Conservation (phyloP, 2,329 filamentous ascomycete species). For the Cercospora berteroae region DNA sequence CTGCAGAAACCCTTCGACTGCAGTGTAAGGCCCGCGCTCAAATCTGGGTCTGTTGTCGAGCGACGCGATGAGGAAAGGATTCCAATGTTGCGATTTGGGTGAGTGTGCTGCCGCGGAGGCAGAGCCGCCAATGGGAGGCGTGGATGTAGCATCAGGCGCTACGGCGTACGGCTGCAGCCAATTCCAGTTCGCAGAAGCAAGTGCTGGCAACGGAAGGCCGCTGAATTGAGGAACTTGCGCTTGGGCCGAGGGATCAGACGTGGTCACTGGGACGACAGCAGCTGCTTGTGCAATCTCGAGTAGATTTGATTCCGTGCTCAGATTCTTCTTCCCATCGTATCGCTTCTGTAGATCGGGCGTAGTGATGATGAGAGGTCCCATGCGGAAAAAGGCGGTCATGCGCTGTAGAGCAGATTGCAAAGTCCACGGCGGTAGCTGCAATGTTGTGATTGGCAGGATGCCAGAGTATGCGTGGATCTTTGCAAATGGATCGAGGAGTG, state of each 20-base stretch:
- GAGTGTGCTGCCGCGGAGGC: neutral
- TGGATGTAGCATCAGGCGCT: neutral
- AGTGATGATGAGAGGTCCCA: slow-evolving; percentile 9
- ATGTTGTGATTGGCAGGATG: slow-evolving; percentile 10
- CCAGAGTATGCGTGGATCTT: slow-evolving; percentile 11
- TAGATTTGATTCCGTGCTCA: neutral
- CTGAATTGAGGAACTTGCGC: neutral
- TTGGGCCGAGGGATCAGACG: neutral
- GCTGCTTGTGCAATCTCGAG: neutral
- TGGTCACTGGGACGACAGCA: neutral
- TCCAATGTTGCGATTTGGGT: neutral
- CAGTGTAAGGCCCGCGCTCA: slow-evolving; percentile 9
- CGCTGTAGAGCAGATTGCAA: slow-evolving; percentile 7
- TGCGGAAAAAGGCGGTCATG: slow-evolving; percentile 13
- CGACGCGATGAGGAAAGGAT: slow-evolving; percentile 4
- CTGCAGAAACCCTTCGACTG: slow-evolving; percentile 10
- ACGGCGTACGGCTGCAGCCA: neutral
- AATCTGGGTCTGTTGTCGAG: slow-evolving; percentile 6
- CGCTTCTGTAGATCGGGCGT: neutral
- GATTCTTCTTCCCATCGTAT: neutral
- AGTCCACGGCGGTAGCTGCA: slow-evolving; percentile 14
- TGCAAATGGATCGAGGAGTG: slow-evolving; percentile 8
- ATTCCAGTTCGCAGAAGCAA: neutral
- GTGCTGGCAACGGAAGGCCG: slow-evolving; percentile 1
- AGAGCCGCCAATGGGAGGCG: neutral